Conservation (phyloP, 2,329 filamentous ascomycete genomes). For the Aspergillaceae sp. region DNA sequence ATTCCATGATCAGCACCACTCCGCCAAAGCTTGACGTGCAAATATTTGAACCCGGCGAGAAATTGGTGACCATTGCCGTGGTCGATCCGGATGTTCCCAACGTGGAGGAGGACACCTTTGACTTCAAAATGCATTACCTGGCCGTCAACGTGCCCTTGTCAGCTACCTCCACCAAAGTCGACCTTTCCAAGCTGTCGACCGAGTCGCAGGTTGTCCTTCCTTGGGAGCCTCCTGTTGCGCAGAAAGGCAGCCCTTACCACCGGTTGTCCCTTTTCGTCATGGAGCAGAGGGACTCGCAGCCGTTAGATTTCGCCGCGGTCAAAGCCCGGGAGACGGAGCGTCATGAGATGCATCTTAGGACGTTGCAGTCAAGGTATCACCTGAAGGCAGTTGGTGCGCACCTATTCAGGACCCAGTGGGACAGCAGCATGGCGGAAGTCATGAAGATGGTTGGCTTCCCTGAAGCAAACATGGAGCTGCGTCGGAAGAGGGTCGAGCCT, state of each 20-base stretch:
- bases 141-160: conserved; percentile 64
- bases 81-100: conserved; percentile 88
- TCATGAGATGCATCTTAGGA: conserved; percentile 65
- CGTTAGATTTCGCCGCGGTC: conserved; percentile 51
- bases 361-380: conserved; percentile 60
- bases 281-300: conserved; percentile 59
- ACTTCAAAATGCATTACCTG: conserved; percentile 77
- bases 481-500: conserved; percentile 64
- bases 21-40: conserved; percentile 73
- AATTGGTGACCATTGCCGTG: conserved; percentile 74
- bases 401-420: conserved; percentile 84
- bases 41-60: conserved; percentile 71
- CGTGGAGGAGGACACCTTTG: conserved; percentile 63
- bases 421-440: conserved; percentile 75
- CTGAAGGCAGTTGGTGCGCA: conserved; percentile 70
- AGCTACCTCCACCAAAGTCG: conserved; percentile 52
- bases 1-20: conserved; percentile 63
- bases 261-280: conserved; percentile 76
- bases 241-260: conserved; percentile 88
- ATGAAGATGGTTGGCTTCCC: conserved; percentile 71
- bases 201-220: conserved; percentile 61
- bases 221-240: conserved; percentile 78
- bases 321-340: conserved; percentile 45
- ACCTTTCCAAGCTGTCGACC: conserved; percentile 54
- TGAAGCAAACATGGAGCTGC: conserved; percentile 76